Percentiles rank a stretch among this genome's conserved stretches.
Conservation (phyloP, 768 basidiomycete genomes). For the Auriscalpium vulgare region DNA sequence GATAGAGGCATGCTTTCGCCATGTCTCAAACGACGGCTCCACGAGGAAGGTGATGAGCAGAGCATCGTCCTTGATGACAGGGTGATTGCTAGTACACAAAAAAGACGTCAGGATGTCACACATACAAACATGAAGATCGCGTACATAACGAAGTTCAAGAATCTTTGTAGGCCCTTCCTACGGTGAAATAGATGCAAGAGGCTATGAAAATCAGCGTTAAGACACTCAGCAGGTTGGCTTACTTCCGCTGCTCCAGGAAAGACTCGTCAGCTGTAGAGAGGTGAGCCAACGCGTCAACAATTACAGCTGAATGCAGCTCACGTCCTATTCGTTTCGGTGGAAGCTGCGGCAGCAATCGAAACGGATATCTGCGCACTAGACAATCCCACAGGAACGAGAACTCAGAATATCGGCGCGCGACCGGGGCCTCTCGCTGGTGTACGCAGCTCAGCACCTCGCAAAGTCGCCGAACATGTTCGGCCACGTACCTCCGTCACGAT, state of each 20-base stretch:
- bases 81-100: conserved; percentile 65
- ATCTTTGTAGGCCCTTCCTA: conserved; percentile 75
- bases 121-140: conserved; percentile 18
- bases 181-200: neutral
- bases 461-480: conserved; percentile 4
- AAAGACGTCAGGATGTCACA: conserved; percentile 5
- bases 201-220: neutral
- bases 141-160: conserved; percentile 71
- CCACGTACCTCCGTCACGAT: conserved; percentile 38
- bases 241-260: conserved; percentile 89
- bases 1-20: conserved; percentile 73
- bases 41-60: conserved; percentile 74
- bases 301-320: conserved; percentile 31
- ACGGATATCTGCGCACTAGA: conserved; percentile 82
- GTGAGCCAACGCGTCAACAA: neutral
- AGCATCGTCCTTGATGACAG: conserved; percentile 82
- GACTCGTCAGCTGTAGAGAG: conserved; percentile 62
- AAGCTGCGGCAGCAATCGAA: conserved; percentile 77
- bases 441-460: neutral
- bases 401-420: conserved; percentile 86
- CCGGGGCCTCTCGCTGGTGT: conserved; percentile 51
- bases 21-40: conserved; percentile 77
- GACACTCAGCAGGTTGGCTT: conserved; percentile 10
- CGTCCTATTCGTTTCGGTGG: conserved; percentile 92
- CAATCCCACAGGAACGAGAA: conserved; percentile 89